Percentiles rank a stretch among this genome's conserved stretches.
These are phyloP conservation scores for Starmerella stigmatis DNA, from an alignment of 805 yeast genomes.

Conservation along the genomic window DNA sequence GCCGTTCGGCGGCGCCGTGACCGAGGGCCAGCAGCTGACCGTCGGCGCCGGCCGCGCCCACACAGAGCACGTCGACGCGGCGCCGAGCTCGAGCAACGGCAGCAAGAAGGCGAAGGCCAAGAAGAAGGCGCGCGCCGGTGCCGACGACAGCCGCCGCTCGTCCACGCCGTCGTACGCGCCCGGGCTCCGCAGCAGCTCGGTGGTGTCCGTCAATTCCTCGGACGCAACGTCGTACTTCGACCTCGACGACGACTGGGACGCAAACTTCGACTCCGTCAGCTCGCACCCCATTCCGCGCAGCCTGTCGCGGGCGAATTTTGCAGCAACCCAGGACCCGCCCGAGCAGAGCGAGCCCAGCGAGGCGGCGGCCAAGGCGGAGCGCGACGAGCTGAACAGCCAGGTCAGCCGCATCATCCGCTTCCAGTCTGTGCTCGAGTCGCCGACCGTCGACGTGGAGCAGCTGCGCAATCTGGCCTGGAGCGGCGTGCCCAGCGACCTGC, in stretches of 20 bases:
- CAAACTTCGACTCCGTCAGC: conserved; percentile 41
- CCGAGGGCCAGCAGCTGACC: conserved; percentile 30
- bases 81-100: neutral
- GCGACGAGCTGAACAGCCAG: conserved; percentile 48
- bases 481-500: conserved; percentile 72
- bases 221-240: conserved; percentile 43
- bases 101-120: conserved; percentile 11
- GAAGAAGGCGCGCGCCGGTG: conserved; percentile 3
- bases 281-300: conserved; percentile 19
- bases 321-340: conserved; percentile 5
- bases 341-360: conserved; percentile 24
- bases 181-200: conserved; percentile 6
- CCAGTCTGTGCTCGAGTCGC: conserved; percentile 45
- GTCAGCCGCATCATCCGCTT: conserved; percentile 57
- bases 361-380: conserved; percentile 36
- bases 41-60: conserved; percentile 51
- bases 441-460: conserved; percentile 53
- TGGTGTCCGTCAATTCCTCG: conserved; percentile 7
- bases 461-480: conserved; percentile 82
- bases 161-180: neutral
- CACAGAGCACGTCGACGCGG: conserved; percentile 31
- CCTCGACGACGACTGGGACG: conserved; percentile 89
- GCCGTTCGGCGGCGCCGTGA: conserved; percentile 17
- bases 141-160: neutral
- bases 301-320: conserved; percentile 13